These are phyloP conservation scores for Trichophyton verrucosum DNA, from an alignment of 2,329 filamentous ascomycete species.

Conservation along the genomic window DNA sequence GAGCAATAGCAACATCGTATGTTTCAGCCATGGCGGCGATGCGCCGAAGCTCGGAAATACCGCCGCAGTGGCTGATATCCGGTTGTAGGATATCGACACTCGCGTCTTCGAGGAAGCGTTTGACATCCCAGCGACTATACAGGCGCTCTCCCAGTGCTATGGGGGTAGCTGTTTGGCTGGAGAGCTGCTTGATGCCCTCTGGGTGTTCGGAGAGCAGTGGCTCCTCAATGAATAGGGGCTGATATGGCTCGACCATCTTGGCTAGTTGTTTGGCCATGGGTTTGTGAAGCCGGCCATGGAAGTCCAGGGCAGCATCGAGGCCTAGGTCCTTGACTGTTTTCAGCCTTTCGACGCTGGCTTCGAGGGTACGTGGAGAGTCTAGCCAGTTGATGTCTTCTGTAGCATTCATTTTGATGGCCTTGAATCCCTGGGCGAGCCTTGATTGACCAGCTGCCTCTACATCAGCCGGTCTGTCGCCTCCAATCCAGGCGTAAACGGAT, in stretches of 20 bases:
- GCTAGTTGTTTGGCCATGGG: conserved; percentile 73
- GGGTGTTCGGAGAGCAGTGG: conserved; percentile 58
- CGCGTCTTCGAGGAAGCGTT: conserved; percentile 55
- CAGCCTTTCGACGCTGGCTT: conserved; percentile 53
- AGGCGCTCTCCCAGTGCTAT: conserved; percentile 63
- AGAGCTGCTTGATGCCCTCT: conserved; percentile 51
- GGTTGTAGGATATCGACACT: conserved; percentile 62
- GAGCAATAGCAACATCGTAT: conserved; percentile 61
- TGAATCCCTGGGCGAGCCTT: conserved; percentile 30
- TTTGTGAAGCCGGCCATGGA: conserved; percentile 64
- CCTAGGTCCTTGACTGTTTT: conserved; percentile 56
- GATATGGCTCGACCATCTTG: conserved; percentile 51
- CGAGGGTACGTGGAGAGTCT: conserved; percentile 54
- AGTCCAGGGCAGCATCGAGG: conserved; percentile 63
- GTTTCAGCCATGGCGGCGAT: conserved; percentile 61
- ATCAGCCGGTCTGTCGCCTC: conserved; percentile 54
- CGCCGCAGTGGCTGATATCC: conserved; percentile 59
- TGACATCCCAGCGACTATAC: conserved; percentile 61
- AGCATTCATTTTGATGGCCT: conserved; percentile 61
- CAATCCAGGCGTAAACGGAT: conserved; percentile 68
- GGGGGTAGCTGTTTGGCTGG: conserved; percentile 46
- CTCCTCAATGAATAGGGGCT: conserved; percentile 65
- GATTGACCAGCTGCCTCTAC: conserved; percentile 9
- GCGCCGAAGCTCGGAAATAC: conserved; percentile 57
- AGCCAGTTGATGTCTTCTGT: conserved; percentile 61